Percentiles rank a stretch among this genome's conserved stretches.
Conservation (phyloP, 2,329 filamentous ascomycete species). For the Cytospora piceae region DNA sequence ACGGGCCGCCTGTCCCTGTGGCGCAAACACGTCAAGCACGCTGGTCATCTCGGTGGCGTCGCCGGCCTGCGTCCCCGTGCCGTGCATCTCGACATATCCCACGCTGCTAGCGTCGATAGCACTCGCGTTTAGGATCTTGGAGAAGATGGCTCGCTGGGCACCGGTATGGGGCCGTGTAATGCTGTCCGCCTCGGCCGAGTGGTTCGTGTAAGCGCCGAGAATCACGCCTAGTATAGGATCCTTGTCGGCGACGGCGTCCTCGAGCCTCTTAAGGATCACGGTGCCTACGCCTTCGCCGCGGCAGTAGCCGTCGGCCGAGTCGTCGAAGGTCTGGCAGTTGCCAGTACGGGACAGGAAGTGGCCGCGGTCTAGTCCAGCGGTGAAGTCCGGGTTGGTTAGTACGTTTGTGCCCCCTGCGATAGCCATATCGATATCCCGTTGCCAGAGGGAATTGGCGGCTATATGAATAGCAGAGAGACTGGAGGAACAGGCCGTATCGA, state of each 20-base stretch:
- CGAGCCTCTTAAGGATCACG: conserved; percentile 53
- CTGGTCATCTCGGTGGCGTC: conserved; percentile 10
- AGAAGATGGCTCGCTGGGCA: conserved; percentile 5
- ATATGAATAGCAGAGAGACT: conserved; percentile 45
- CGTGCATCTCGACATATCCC: conserved; percentile 21
- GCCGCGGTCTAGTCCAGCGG: conserved; percentile 63
- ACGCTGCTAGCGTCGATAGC: neutral
- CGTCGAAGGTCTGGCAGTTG: conserved; percentile 40
- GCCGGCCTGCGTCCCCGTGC: conserved; percentile 13
- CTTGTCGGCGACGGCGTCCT: conserved; percentile 50
- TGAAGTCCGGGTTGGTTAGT: conserved; percentile 66
- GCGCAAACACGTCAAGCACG: neutral
- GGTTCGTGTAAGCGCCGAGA: conserved; percentile 7
- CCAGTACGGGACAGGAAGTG: conserved; percentile 59
- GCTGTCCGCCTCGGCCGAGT: conserved; percentile 16
- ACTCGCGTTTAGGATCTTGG: conserved; percentile 1
- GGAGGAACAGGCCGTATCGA: conserved; percentile 46
- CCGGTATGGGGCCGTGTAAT: conserved; percentile 10
- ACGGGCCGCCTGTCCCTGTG: too few species aligned
- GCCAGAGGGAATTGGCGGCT: conserved; percentile 57
- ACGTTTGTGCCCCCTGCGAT: conserved; percentile 65
- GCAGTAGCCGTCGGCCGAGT: conserved; percentile 51
- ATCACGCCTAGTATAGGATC: conserved; percentile 14
- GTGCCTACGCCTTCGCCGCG: conserved; percentile 52
- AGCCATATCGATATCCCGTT: conserved; percentile 65